Percentiles rank a stretch among this genome's conserved stretches.
Conservation (phyloP, 1,284 basidiomycete genomes). For the Ceratobasidium sp. region DNA sequence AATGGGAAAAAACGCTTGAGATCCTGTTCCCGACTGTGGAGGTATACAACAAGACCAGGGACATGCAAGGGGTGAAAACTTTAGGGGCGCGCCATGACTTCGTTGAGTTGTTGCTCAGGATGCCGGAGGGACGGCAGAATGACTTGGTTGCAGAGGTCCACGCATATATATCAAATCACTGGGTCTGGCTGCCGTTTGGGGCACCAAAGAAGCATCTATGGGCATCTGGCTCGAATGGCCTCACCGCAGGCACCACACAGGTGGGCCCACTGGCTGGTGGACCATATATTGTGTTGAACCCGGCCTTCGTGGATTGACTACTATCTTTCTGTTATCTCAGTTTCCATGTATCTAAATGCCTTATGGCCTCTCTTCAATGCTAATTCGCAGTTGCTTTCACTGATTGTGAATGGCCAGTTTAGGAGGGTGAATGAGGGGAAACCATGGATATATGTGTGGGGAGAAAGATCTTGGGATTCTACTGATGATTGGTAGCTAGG, state of each 20-base stretch:
- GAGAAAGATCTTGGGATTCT: too few species aligned
- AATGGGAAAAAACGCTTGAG: neutral
- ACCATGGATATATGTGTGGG: too few species aligned
- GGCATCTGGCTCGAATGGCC: neutral
- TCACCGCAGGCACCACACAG: neutral
- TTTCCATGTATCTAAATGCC: too few species aligned
- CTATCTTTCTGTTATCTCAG: too few species aligned
- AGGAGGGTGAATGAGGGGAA: too few species aligned
- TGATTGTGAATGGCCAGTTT: too few species aligned
- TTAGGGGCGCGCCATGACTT: neutral
- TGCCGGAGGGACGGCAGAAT: too few species aligned
- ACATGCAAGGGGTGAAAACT: neutral
- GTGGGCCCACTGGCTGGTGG: neutral
- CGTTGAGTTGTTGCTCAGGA: neutral
- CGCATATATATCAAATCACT: neutral
- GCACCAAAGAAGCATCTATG: conserved; percentile 1
- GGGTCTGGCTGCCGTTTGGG: conserved; percentile 27
- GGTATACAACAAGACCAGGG: neutral
- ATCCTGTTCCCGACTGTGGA: neutral
- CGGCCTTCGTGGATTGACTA: too few species aligned
- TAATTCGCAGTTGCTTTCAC: too few species aligned
- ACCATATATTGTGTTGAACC: conserved; percentile 6
- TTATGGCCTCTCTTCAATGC: too few species aligned
- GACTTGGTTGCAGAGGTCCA: neutral
- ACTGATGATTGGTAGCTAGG: too few species aligned